These are phyloP conservation scores for Calophaca sinica DNA, from an alignment of 306 rosid genomes.

Conservation along the genomic window DNA sequence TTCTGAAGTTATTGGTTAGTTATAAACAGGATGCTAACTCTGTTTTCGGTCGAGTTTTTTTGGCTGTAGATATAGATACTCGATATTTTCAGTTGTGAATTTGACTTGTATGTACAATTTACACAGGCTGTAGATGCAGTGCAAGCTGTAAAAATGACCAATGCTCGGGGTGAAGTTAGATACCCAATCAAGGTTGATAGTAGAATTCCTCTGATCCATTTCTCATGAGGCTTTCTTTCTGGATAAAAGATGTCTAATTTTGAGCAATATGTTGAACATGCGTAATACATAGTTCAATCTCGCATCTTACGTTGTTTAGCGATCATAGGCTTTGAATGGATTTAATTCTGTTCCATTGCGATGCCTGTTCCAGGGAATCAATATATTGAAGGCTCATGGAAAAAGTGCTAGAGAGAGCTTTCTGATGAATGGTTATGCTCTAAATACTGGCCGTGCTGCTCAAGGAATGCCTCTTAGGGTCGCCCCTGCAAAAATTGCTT, in stretches of 20 bases:
- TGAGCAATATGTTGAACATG: conserved; percentile 39
- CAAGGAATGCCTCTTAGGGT: conserved; percentile 98
- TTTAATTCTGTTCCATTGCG: background rate
- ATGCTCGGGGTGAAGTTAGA: conserved; percentile 86
- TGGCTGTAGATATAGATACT: conserved; percentile 2
- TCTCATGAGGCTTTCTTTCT: background rate
- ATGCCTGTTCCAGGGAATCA: conserved; percentile 70
- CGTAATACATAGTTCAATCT: background rate
- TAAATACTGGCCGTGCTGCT: conserved; percentile 94
- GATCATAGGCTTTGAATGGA: conserved; percentile 6
- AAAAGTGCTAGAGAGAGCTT: conserved; percentile 93
- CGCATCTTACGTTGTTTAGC: conserved; percentile 12
- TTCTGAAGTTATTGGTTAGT: conserved; percentile 22
- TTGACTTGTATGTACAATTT: conserved; percentile 37
- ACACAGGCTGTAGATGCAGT: conserved; percentile 94
- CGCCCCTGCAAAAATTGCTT: conserved; percentile 93
- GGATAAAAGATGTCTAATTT: conserved; percentile 25
- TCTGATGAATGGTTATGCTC: conserved; percentile 92
- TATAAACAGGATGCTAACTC: background rate
- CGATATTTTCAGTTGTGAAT: conserved; percentile 4
- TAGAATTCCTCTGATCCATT: conserved; percentile 22
- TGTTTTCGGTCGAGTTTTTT: conserved; percentile 3
- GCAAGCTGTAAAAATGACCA: conserved; percentile 91
- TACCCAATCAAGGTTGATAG: conserved; percentile 93
- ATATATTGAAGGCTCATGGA: conserved; percentile 97